These are phyloP conservation scores for Straminergon stramineum DNA, from an alignment of 225 moss, liverwort and hornwort species.

Conservation along the genomic window DNA sequence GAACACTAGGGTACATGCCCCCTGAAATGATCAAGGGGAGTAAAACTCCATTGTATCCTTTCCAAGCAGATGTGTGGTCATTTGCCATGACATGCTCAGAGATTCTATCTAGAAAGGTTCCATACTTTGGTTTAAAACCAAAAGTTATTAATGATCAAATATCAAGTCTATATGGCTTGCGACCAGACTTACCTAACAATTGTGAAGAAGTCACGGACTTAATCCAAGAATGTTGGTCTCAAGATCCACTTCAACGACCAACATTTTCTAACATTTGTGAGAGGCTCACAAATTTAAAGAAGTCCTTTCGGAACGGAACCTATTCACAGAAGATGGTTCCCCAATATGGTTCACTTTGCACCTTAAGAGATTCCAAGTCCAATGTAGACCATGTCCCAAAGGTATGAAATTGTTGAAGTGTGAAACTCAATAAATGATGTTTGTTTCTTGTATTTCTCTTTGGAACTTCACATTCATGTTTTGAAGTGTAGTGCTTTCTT, in stretches of 20 bases:
- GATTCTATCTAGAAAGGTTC: not conserved
- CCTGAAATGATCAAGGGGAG: not conserved
- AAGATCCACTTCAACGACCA: not conserved
- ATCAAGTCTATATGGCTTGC: accelerated
- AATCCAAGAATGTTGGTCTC: not conserved
- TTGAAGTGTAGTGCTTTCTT: no score
- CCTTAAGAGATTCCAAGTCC: no score
- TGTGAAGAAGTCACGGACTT: not conserved
- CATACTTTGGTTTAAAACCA: not conserved
- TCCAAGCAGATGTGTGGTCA: not conserved
- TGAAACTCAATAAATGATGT: no score
- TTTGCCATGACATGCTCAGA: not conserved
- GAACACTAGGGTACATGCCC: not conserved
- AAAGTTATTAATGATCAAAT: not conserved
- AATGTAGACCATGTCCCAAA: no score
- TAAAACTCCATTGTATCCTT: not conserved
- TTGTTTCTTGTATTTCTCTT: no score
- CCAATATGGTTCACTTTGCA: no score
- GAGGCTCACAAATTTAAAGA: not conserved
- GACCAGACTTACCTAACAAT: not conserved
- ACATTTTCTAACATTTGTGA: not conserved
- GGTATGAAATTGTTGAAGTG: no score
- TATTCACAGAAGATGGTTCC: not conserved
- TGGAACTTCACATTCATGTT: no score
- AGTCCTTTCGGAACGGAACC: not conserved